Conservation (phyloP, 176 grass and related monocot species). For the Leersia perrieri region DNA sequence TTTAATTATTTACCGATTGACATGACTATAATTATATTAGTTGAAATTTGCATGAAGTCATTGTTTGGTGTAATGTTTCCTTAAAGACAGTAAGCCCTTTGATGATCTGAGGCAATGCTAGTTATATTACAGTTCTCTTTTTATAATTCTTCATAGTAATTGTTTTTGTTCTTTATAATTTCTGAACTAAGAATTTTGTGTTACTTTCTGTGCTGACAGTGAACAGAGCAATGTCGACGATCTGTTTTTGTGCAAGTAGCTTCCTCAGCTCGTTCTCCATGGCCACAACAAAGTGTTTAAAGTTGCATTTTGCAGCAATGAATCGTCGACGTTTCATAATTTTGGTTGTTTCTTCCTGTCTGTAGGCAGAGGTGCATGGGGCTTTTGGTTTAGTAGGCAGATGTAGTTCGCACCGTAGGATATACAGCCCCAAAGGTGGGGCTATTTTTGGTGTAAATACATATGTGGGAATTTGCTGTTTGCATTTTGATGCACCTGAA, state of each 20-base stretch:
- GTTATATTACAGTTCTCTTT: neutral
- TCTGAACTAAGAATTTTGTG: neutral
- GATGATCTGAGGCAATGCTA: neutral
- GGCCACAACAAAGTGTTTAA: slow-evolving; percentile 3
- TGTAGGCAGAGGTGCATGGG: slow-evolving; percentile 10
- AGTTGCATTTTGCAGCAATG: neutral
- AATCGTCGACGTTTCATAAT: neutral
- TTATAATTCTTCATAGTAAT: no score
- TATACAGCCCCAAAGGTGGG: slow-evolving; percentile 11
- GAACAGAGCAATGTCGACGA: neutral
- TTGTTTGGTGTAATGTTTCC: neutral
- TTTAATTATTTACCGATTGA: neutral
- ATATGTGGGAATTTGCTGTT: neutral
- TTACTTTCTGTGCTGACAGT: slow-evolving; percentile 17
- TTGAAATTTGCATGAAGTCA: neutral
- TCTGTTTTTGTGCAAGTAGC: neutral
- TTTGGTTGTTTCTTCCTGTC: neutral
- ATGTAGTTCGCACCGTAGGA: neutral
- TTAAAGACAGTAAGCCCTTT: neutral
- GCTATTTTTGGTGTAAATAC: slow-evolving; percentile 38
- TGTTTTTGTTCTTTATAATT: neutral
- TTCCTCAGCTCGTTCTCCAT: neutral
- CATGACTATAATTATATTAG: neutral
- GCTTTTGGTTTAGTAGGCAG: slow-evolving; percentile 12
- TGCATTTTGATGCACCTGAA: neutral